Base-by-base conservation (phyloP, 164 flowering plant species). In the Kingdonia uniflora region DNA sequence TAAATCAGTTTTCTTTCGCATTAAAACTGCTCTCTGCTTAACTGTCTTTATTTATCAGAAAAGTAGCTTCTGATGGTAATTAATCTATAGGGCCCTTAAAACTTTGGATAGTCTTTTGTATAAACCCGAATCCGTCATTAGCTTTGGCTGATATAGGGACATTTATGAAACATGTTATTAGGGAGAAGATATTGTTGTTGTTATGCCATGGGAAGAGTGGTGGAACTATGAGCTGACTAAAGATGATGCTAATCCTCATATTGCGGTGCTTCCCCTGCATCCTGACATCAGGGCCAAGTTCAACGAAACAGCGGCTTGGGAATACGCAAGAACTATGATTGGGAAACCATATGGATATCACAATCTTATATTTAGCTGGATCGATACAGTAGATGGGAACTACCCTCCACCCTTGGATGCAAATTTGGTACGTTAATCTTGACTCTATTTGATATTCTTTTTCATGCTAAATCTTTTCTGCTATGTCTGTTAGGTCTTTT, bases 121-220 rank as follows among this genome's bases (percentile, higher is more conserved):
- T 8, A 3, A 29, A 29, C 4, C 35, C 8, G 6, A 29, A 29
- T 29, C 4, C 8, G 4, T 3, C 35, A 29, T 29, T 29, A 16
- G 20, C 43, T 21, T 40, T 19, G 54, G 19, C 60, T 57, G 26
- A 23, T 42, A 24, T 57, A n/a, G n/a, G n/a, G n/a, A n/a, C n/a
- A n/a, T n/a, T n/a, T n/a, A n/a, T n/a, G n/a, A n/a, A n/a, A 26
- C 48, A 17, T 33, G n/a, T 58, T 76, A 22, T 29, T 49, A 94
- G 99, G 99, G 97, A 55, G 90, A 84, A 68, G 86, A 83, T 77
- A 49, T 86, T 33, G 74, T 94, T 69, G 97, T 79, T 25, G 21
- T 86, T 25, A 46, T 94, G 65, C 81, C 96, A 54, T 94, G 99
- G 99, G 92, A 94, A 12, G 97, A 94, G 52, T 94, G 99, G 99